Evolutionary conservation across 2,329 filamentous ascomycete genomes (phyloP).

Genomic region (Coccinonectria pachysandricola): DNA sequence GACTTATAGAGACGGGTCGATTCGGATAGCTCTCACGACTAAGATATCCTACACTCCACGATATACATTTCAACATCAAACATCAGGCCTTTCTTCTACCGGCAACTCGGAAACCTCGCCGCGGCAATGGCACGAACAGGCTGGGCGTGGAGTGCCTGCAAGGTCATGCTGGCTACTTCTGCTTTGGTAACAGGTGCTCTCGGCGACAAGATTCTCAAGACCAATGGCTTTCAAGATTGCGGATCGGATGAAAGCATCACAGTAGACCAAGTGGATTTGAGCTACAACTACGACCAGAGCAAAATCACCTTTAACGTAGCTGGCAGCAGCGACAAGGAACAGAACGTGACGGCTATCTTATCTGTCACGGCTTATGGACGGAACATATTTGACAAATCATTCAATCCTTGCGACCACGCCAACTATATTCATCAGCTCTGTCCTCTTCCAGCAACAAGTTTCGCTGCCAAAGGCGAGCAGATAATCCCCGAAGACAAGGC

Average conservation of each 20-base stretch:
- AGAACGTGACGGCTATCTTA: slow-evolving; percentile 72
- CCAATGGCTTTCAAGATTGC: slow-evolving; percentile 71
- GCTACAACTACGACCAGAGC: slow-evolving; percentile 66
- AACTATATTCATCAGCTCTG: slow-evolving; percentile 68
- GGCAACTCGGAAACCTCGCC: too few relatives aligned
- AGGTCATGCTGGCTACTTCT: slow-evolving; percentile 24
- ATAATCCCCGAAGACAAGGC: slow-evolving; percentile 62
- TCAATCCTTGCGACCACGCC: slow-evolving; percentile 66
- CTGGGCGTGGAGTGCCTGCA: slow-evolving; percentile 21
- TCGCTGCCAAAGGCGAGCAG: slow-evolving; percentile 62
- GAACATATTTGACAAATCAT: slow-evolving; percentile 65
- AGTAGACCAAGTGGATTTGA: slow-evolving; percentile 65
- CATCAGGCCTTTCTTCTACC: too few relatives aligned
- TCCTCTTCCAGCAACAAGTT: slow-evolving; percentile 68
- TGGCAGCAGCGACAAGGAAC: slow-evolving; percentile 60
- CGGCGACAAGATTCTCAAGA: slow-evolving; percentile 65
- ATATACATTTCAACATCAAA: too few relatives aligned
- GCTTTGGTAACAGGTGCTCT: slow-evolving; percentile 38
- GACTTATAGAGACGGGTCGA: too few relatives aligned
- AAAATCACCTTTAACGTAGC: slow-evolving; percentile 72
- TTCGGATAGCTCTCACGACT: too few relatives aligned
- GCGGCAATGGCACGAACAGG: slow-evolving; percentile 23
- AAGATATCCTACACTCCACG: too few relatives aligned
- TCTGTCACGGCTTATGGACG: slow-evolving; percentile 77
- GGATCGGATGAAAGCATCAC: slow-evolving; percentile 41